Conservation (phyloP, 495 filamentous ascomycete genomes). For the Hypoxylon trugodes region DNA sequence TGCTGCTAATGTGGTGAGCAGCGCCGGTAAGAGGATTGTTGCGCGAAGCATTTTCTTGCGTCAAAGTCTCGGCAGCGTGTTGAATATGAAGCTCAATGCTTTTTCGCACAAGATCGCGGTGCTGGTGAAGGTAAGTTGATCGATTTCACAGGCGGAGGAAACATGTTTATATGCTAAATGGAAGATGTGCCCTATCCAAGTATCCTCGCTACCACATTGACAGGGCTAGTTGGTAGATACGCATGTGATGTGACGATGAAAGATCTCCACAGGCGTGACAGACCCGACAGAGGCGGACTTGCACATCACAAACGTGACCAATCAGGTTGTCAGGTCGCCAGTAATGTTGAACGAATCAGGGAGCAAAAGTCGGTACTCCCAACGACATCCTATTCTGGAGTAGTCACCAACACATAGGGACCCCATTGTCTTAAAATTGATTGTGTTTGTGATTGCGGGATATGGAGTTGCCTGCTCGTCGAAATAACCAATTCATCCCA, state of each 20-base stretch:
- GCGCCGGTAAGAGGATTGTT: conserved; percentile 7
- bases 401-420: not conserved
- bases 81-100: not conserved
- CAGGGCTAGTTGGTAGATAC: conserved; percentile 1
- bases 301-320: conserved; percentile 29
- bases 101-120: not conserved
- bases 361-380: not conserved
- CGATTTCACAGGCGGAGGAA: not conserved
- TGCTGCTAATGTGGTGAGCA: conserved; percentile 7
- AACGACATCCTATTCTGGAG: conserved; percentile 7
- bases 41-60: conserved; percentile 12
- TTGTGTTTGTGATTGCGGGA: not conserved
- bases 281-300: conserved; percentile 22
- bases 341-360: conserved; percentile 4
- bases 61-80: not conserved
- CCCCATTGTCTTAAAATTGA: not conserved
- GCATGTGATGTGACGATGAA: conserved; percentile 33
- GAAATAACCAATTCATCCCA: not conserved
- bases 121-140: not conserved
- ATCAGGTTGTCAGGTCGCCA: conserved; percentile 1
- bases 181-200: conserved; percentile 6
- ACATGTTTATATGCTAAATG: conserved; percentile 7
- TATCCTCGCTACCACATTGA: conserved; percentile 3
- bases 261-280: conserved; percentile 26
- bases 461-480: not conserved